These are phyloP conservation scores for Pichia terricola DNA, from an alignment of 1,139 yeast species.

Conservation along the genomic window DNA sequence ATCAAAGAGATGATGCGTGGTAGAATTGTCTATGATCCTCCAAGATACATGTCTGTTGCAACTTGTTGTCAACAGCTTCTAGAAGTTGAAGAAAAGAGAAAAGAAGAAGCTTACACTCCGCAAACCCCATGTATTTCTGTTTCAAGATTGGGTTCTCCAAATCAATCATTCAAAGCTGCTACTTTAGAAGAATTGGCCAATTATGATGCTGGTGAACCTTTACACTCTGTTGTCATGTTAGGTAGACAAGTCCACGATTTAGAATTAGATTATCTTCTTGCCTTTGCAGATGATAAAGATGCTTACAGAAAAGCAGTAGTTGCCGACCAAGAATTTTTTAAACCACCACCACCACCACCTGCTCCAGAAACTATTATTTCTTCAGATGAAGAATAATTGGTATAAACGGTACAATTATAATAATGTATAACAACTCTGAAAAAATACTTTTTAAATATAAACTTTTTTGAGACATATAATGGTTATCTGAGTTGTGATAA, in stretches of 20 bases:
- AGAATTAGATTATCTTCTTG: constrained; percentile 77
- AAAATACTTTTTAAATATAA: not conserved
- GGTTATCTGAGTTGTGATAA: too few species aligned
- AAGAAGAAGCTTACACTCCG: constrained; percentile 69
- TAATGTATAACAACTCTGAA: not conserved
- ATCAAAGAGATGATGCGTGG: constrained; percentile 93
- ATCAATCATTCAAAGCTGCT: constrained; percentile 77
- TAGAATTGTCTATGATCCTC: constrained; percentile 86
- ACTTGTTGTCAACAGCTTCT: constrained; percentile 83
- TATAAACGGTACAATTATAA: too few species aligned
- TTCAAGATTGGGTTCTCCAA: constrained; percentile 81
- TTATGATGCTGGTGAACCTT: constrained; percentile 89
- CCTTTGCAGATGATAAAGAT: constrained; percentile 61
- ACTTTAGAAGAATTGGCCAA: constrained; percentile 64
- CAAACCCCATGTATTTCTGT: constrained; percentile 91
- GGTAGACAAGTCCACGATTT: constrained; percentile 94
- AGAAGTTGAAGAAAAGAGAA: constrained; percentile 73
- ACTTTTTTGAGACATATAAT: not conserved
- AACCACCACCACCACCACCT: constrained; percentile 23
- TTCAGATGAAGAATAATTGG: constrained; percentile 11
- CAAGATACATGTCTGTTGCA: constrained; percentile 87
- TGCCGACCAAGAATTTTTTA: constrained; percentile 69
- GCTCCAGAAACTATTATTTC: constrained; percentile 12
- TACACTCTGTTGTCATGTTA: constrained; percentile 81
- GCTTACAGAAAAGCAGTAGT: constrained; percentile 49